Conservation (phyloP, 768 basidiomycete species). For the Daedaleopsis nitida region DNA sequence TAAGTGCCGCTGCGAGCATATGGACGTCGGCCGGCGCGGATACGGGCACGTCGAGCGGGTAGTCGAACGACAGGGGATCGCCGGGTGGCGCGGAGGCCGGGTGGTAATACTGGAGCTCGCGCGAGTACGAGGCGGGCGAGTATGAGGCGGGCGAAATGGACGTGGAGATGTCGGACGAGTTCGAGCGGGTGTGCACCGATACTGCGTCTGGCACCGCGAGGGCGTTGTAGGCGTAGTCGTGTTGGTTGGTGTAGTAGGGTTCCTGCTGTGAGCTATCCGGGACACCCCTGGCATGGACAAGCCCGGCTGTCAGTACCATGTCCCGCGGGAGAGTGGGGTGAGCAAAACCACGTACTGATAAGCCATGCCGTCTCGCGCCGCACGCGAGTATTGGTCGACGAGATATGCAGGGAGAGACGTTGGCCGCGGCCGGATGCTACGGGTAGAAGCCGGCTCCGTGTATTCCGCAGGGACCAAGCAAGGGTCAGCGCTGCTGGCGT, state of each 20-base stretch:
- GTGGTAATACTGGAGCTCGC: too few species aligned
- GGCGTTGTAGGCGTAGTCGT: not conserved
- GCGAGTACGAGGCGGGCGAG: not conserved
- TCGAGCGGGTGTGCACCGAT: not conserved
- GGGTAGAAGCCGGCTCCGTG: not conserved
- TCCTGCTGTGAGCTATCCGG: not conserved
- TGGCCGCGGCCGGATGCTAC: constrained; percentile 1
- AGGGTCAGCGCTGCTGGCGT: constrained; percentile 1
- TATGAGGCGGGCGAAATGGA: constrained; percentile 23
- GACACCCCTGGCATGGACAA: not conserved
- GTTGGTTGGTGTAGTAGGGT: not conserved
- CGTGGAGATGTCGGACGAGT: constrained; percentile 20
- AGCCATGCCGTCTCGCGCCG: not conserved
- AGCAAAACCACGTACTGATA: not conserved
- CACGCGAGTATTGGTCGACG: constrained; percentile 17
- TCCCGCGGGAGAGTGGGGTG: not conserved
- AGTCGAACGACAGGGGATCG: too few species aligned
- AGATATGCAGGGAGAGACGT: constrained; percentile 21
- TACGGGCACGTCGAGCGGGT: too few species aligned
- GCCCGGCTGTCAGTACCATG: too few species aligned
- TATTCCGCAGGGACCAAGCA: not conserved
- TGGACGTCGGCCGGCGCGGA: too few species aligned
- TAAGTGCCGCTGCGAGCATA: too few species aligned
- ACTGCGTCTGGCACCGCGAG: too few species aligned
- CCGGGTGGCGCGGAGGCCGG: too few species aligned